phyloP scores from a whole-genome alignment of 768 basidiomycete species.

The Peribolospora kevripleyi region DNA sequence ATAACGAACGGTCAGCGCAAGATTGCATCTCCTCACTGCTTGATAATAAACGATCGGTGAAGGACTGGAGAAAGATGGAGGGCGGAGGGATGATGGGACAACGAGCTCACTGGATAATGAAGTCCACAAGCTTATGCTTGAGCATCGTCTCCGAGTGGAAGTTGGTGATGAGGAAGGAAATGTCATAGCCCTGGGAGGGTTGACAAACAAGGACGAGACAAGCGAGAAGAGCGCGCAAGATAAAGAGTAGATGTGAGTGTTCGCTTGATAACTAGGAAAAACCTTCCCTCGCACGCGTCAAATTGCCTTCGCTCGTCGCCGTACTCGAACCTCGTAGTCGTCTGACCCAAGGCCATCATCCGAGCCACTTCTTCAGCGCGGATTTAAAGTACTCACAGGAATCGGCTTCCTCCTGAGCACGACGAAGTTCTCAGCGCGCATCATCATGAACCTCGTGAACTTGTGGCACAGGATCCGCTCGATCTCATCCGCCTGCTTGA shows the following conservation, averaged over 20 bases:
- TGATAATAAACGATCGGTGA: not conserved
- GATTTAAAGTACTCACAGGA: constrained; percentile 28
- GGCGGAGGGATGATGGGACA: not conserved
- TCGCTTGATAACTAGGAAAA: not conserved
- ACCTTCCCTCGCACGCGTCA: not conserved
- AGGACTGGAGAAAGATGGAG: not conserved
- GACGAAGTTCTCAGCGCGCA: constrained; percentile 89
- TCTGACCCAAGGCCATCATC: not conserved
- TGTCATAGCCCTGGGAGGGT: constrained; percentile 64
- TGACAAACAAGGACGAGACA: not conserved
- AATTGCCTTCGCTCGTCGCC: not conserved
- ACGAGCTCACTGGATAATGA: constrained; percentile 71
- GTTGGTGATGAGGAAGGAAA: constrained; percentile 94
- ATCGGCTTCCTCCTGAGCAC: constrained; percentile 88
- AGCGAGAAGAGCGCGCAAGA: not conserved
- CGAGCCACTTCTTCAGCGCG: too few relatives aligned
- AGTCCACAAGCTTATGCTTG: constrained; percentile 98
- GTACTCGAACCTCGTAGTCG: not conserved
- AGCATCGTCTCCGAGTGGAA: constrained; percentile 93
- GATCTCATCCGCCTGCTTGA: constrained; percentile 98
- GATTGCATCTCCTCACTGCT: not conserved
- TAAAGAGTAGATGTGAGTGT: not conserved
- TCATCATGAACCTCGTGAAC: constrained; percentile 98
- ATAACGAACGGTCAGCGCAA: not conserved
- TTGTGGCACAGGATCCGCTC: constrained; percentile 93